Evolutionary conservation across 805 yeast species (phyloP).

Genomic region (Kazachstania taianensis): DNA sequence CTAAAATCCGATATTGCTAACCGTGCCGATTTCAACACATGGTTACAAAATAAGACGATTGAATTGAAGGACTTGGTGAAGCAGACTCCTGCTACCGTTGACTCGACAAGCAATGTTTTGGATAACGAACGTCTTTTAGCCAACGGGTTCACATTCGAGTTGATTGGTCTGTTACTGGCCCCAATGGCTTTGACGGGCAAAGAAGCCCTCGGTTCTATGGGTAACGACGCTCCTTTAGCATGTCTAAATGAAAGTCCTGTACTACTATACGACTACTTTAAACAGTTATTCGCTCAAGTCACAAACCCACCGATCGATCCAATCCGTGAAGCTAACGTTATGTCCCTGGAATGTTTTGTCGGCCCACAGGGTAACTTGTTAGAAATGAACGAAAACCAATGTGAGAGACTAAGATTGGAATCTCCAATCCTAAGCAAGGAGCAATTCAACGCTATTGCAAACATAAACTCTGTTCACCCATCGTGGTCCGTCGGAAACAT

Average conservation of each 20-base stretch:
- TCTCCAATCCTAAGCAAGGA: slow-evolving; percentile 72
- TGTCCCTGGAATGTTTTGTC: slow-evolving; percentile 93
- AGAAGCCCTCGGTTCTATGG: slow-evolving; percentile 97
- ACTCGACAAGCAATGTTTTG: slow-evolving; percentile 38
- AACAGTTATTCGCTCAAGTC: slow-evolving; percentile 95
- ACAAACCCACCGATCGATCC: slow-evolving; percentile 99
- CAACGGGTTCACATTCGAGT: slow-evolving; percentile 92
- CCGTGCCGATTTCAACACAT: slow-evolving; percentile 83
- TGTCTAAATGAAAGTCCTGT: slow-evolving; percentile 91
- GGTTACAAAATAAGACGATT: slow-evolving; percentile 70
- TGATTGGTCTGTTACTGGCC: slow-evolving; percentile 66
- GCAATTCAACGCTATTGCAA: slow-evolving; percentile 65
- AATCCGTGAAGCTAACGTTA: slow-evolving; percentile 89
- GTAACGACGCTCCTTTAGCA: slow-evolving; percentile 92
- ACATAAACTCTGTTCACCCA: slow-evolving; percentile 68
- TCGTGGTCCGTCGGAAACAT: slow-evolving; percentile 74
- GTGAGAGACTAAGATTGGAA: slow-evolving; percentile 73
- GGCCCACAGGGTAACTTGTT: slow-evolving; percentile 95
- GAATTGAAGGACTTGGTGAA: slow-evolving; percentile 62
- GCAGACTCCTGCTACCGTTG: not conserved
- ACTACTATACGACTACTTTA: slow-evolving; percentile 83
- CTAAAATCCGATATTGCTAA: slow-evolving; percentile 71
- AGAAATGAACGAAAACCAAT: slow-evolving; percentile 87
- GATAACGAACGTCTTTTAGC: slow-evolving; percentile 77
- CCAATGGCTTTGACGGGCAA: slow-evolving; percentile 92